phyloP scores from a whole-genome alignment of 768 basidiomycete genomes.

The Suillus weaverae region DNA sequence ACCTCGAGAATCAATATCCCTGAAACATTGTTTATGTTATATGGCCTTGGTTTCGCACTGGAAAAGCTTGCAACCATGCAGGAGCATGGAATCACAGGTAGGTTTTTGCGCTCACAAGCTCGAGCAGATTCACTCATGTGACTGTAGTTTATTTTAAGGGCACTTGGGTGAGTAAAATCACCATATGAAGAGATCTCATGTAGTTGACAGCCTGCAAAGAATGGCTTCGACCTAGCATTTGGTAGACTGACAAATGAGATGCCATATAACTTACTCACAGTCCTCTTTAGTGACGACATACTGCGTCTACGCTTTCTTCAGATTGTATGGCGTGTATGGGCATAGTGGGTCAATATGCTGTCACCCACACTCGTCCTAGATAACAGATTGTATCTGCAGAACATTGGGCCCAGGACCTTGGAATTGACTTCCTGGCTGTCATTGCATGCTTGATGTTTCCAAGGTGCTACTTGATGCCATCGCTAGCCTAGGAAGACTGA shows the following conservation, averaged over 20 bases:
- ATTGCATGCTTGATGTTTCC: conserved; percentile 93
- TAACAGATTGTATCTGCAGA: conserved; percentile 37
- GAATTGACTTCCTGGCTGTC: conserved; percentile 82
- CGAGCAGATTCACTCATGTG: conserved; percentile 9
- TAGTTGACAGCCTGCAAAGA: conserved; percentile 41
- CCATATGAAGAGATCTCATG: not conserved
- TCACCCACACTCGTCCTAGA: not conserved
- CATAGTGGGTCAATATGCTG: conserved; percentile 45
- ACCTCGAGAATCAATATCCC: conserved; percentile 58
- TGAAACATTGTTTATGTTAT: conserved; percentile 78
- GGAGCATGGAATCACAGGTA: conserved; percentile 90
- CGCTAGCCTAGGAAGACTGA: not conserved
- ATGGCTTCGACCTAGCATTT: conserved; percentile 92
- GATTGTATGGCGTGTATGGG: conserved; percentile 76
- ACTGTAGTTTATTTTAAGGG: conserved; percentile 76
- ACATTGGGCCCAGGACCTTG: conserved; percentile 64
- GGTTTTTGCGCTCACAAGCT: conserved; percentile 1
- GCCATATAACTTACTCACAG: not conserved
- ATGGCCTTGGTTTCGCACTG: conserved; percentile 79
- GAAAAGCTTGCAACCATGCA: conserved; percentile 96
- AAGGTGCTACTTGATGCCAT: conserved; percentile 41
- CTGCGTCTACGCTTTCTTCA: conserved; percentile 70
- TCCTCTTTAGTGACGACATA: conserved; percentile 67
- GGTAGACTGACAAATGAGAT: conserved; percentile 41
- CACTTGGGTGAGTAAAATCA: conserved; percentile 61